These are phyloP conservation scores for Hyphopichia burtonii DNA, from an alignment of 1,139 yeast species.

Conservation along the genomic window DNA sequence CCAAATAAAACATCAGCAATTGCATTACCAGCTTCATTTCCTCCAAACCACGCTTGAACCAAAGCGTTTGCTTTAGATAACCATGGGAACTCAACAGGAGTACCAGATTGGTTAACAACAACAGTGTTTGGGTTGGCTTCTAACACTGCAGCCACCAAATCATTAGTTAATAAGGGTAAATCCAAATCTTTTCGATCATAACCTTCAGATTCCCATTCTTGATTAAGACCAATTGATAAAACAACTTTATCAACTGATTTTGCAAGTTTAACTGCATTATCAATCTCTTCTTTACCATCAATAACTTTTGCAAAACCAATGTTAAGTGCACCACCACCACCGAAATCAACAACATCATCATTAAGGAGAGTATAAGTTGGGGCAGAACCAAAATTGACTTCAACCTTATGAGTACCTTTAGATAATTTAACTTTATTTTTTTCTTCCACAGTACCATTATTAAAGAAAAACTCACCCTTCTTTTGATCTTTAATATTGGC, in stretches of 20 bases:
- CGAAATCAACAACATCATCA: conserved; percentile 15
- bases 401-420: conserved; percentile 41
- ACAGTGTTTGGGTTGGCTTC: conserved; percentile 52
- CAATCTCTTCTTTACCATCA: conserved; percentile 20
- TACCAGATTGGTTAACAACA: conserved; percentile 60
- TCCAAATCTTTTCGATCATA: conserved; percentile 33
- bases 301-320: conserved; percentile 22
- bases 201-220: conserved; percentile 40
- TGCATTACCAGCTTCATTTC: conserved; percentile 25
- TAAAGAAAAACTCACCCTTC: conserved; percentile 45
- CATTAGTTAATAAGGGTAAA: conserved; percentile 50
- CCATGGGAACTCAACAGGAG: conserved; percentile 66
- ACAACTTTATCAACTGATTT: conserved; percentile 35
- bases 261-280: conserved; percentile 30
- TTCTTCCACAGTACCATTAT: conserved; percentile 52
- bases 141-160: conserved; percentile 43
- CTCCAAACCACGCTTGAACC: conserved; percentile 50
- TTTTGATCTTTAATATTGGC: conserved; percentile 56
- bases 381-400: conserved; percentile 50
- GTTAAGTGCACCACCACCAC: conserved; percentile 33
- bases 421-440: conserved; percentile 31
- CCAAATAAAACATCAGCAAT: conserved; percentile 26
- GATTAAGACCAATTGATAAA: conserved; percentile 40
- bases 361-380: conserved; percentile 29
- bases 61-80: conserved; percentile 43